Evolutionary conservation across 108 stramenopile species (phyloP), one percentile per base, ranked within the genome.

Genomic region (Poteriospumella lacustris): DNA sequence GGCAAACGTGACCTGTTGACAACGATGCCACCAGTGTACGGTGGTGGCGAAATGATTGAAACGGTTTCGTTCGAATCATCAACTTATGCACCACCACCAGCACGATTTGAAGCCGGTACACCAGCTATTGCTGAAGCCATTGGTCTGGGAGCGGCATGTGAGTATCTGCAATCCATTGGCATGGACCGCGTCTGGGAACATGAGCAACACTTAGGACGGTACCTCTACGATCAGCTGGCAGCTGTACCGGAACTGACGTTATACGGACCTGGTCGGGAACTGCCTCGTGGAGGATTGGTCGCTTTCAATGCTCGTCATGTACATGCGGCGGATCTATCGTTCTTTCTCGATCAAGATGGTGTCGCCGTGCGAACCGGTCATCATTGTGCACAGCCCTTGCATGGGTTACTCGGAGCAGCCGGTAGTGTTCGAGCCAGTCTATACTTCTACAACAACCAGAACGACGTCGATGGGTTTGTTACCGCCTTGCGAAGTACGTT

Each of bases 381-480:
- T 90, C 97, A 97, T 81, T 97, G 97, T 81, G 93, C 93, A 77
- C 95, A 97, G 85, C 95, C 97, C 1, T 79, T 97, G 77, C 97
- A 97, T 83, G 80, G 89, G 1, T 85, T 89, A 43, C 86, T 92
- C 42, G 94, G 93, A 15, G 87, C 89, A 43, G 87, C 89, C 47
- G 93, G 94, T 80, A 83, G 85, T 69, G 15, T 81, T 19, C 62
- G 85, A 28, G 85, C 85, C n/a, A 78, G 77, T 44, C 40, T 78
- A 24, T 83, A 81, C 77, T 34, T 85, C 39, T 85, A 85, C 82
- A 85, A 83, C 58, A 83, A 75, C 2, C 44, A 58, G 43, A 80
- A 68, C 9, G 85, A 85, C 33, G 76, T 85, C n/a, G 85, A 85
- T 33, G 64, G 33, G 31, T 39, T 77, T n/a, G 1, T 77, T 0